Evolutionary conservation across 331 rosid species (phyloP).

Genomic region (Cucumis variabilis): DNA sequence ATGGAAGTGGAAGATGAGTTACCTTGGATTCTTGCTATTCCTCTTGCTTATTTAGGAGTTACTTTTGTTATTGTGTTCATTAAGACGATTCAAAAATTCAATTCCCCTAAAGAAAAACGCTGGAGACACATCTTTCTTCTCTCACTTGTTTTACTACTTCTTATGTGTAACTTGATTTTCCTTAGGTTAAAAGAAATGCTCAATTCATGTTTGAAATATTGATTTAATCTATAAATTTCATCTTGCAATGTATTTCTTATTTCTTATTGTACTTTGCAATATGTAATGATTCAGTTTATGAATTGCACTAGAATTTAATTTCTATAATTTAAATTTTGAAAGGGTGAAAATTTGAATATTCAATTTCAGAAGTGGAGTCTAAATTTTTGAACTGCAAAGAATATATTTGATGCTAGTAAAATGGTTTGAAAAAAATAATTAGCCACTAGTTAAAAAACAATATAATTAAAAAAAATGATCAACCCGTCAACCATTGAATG

Average conservation of each 20-base stretch:
- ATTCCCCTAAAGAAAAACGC: slow-evolving; percentile 89
- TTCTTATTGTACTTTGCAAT: background rate
- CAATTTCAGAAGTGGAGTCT: background rate
- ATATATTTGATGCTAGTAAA: too few relatives aligned
- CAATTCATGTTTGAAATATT: background rate
- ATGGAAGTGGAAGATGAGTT: slow-evolving; percentile 89
- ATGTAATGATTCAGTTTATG: background rate
- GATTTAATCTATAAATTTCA: background rate
- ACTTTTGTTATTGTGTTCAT: slow-evolving; percentile 78
- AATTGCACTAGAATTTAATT: background rate
- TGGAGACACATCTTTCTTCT: slow-evolving; percentile 57
- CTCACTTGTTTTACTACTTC: background rate
- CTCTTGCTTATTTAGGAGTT: slow-evolving; percentile 72
- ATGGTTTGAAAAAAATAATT: too few relatives aligned
- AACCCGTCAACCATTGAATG: too few relatives aligned
- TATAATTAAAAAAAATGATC: too few relatives aligned
- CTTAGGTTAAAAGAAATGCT: background rate
- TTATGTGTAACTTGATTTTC: background rate
- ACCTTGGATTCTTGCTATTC: slow-evolving; percentile 93
- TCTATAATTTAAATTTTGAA: background rate
- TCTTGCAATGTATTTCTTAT: background rate
- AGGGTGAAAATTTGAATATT: background rate
- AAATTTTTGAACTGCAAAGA: too few relatives aligned
- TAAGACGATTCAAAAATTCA: slow-evolving; percentile 67
- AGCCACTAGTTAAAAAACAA: too few relatives aligned